Evolutionary conservation across 305 asterid genomes (phyloP).

Genomic region (Solanum hybrid): DNA sequence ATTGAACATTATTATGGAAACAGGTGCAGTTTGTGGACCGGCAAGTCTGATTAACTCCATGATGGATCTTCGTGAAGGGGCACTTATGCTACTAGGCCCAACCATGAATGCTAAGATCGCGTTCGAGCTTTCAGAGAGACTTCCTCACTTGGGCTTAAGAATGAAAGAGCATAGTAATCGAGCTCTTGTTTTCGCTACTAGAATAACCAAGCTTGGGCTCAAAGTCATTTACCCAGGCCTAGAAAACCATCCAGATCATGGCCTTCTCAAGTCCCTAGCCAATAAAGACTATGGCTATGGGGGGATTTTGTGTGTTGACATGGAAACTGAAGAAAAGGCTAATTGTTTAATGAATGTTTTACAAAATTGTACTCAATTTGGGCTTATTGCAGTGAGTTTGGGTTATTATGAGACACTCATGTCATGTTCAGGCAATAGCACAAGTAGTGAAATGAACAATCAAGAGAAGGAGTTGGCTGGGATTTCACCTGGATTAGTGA

Average conservation of each 20-base stretch:
- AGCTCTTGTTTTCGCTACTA: conserved; percentile 41
- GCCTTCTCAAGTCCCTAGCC: conserved; percentile 39
- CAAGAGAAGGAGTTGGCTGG: conserved; percentile 74
- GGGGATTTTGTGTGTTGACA: conserved; percentile 65
- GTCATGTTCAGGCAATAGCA: conserved; percentile 90
- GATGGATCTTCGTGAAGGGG: conserved; percentile 88
- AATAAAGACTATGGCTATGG: conserved; percentile 67
- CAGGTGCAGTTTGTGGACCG: conserved; percentile 86
- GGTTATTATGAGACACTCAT: conserved; percentile 89
- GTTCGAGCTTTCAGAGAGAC: conserved; percentile 62
- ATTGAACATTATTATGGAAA: neutral
- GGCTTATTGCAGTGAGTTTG: conserved; percentile 82
- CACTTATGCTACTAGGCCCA: conserved; percentile 80
- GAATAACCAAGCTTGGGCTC: conserved; percentile 63
- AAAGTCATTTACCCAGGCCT: conserved; percentile 74
- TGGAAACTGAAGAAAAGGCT: conserved; percentile 77
- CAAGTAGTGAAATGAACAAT: conserved; percentile 70
- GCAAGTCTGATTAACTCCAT: conserved; percentile 68
- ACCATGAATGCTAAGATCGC: conserved; percentile 91
- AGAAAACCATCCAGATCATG: conserved; percentile 64
- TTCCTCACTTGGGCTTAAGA: conserved; percentile 67
- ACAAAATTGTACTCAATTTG: conserved; percentile 67
- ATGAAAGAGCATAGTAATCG: conserved; percentile 83
- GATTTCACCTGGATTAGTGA: conserved; percentile 69
- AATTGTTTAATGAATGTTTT: conserved; percentile 54